Evolutionary conservation across 495 filamentous ascomycete genomes (phyloP).

Genomic region (Penicillium ucsense): DNA sequence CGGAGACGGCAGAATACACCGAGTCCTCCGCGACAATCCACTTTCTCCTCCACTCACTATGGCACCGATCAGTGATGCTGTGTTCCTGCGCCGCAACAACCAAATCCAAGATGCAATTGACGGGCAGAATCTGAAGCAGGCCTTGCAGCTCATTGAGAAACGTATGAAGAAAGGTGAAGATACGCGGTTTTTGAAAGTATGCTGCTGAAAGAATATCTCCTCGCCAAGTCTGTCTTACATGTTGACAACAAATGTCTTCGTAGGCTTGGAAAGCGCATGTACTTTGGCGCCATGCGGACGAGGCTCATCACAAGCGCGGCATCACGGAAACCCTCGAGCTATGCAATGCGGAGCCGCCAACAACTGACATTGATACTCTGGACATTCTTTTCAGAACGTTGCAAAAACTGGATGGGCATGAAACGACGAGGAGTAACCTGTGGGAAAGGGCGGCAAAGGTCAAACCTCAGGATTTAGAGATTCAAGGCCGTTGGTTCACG

Average conservation of each 20-base stretch:
- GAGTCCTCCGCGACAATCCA: no score
- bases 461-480: conserved; percentile 37
- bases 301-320: conserved; percentile 32
- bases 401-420: conserved; percentile 23
- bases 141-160: conserved; percentile 49
- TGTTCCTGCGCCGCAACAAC: conserved; percentile 46
- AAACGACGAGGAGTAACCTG: conserved; percentile 25
- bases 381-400: conserved; percentile 34
- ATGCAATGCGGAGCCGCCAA: conserved; percentile 37
- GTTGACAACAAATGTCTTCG: neutral
- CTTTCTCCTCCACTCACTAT: conserved; percentile 1
- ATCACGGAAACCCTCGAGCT: conserved; percentile 38
- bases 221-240: no score
- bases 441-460: conserved; percentile 50
- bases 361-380: conserved; percentile 41
- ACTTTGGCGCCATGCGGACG: conserved; percentile 35
- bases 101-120: conserved; percentile 51
- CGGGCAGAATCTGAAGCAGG: conserved; percentile 46
- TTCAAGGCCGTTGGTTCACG: conserved; percentile 47
- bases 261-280: conserved; percentile 47
- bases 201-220: neutral
- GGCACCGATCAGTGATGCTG: conserved; percentile 33
- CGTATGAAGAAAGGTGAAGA: conserved; percentile 53
- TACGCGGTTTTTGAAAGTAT: conserved; percentile 30
- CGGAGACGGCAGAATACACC: conserved; percentile 8